Evolutionary conservation across 345 rosid species (phyloP).

Genomic region (Lepidium aucheri): DNA sequence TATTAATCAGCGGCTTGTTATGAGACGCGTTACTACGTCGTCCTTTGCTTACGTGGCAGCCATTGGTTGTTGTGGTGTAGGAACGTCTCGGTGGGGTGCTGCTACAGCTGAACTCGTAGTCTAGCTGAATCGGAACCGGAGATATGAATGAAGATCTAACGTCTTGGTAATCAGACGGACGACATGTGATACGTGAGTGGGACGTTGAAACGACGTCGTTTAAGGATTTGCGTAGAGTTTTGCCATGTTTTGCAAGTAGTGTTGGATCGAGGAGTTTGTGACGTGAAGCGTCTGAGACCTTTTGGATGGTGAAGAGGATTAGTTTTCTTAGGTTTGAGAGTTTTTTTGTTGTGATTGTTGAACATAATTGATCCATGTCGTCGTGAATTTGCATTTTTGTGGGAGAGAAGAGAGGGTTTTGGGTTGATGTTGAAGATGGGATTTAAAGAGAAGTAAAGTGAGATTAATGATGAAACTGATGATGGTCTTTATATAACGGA

Average conservation of each 20-base stretch:
- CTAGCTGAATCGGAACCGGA: conserved; percentile 48
- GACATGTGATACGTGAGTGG: conserved; percentile 59
- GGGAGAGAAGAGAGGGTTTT: not conserved
- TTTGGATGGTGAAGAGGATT: conserved; percentile 26
- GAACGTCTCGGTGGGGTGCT: conserved; percentile 62
- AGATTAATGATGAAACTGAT: conserved; percentile 22
- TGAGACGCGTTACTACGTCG: conserved; percentile 33
- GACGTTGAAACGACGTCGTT: conserved; percentile 27
- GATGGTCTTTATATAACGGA: conserved; percentile 24
- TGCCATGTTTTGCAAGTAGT: conserved; percentile 25
- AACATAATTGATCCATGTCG: conserved; percentile 21
- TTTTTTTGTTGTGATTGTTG: conserved; percentile 29
- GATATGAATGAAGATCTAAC: conserved; percentile 50
- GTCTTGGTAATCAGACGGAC: conserved; percentile 39
- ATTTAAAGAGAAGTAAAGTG: conserved; percentile 14
- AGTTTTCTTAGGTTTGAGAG: conserved; percentile 19
- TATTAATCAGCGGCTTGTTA: conserved; percentile 19
- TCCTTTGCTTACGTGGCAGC: conserved; percentile 21
- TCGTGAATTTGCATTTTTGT: conserved; percentile 10
- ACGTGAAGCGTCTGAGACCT: conserved; percentile 25
- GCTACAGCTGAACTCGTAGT: conserved; percentile 96
- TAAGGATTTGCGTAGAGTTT: conserved; percentile 26
- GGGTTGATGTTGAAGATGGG: conserved; percentile 2
- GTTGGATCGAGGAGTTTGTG: conserved; percentile 22
- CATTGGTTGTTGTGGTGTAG: conserved; percentile 13